These are phyloP conservation scores for Thalia dealbata DNA, from an alignment of 176 grass and related monocot genomes.

Conservation along the genomic window DNA sequence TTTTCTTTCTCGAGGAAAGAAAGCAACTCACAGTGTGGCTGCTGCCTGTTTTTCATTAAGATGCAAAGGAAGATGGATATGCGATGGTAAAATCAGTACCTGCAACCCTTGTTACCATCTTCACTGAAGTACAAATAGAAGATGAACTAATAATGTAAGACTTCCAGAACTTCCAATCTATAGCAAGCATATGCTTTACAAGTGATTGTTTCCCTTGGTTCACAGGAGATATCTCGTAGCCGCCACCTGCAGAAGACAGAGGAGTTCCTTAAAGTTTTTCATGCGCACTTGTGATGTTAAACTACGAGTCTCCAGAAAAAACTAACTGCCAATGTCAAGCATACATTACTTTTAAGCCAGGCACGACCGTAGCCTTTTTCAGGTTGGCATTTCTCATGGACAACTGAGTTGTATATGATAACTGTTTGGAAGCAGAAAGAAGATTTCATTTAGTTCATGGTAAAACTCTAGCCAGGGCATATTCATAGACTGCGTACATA, in stretches of 20 bases:
- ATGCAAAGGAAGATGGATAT: too few species aligned
- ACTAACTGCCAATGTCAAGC: constrained; percentile 23
- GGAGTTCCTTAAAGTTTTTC: neutral
- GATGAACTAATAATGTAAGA: constrained; percentile 75
- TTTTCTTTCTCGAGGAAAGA: too few species aligned
- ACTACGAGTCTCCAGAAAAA: neutral
- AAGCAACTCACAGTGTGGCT: too few species aligned
- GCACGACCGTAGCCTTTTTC: constrained; percentile 85
- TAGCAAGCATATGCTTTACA: constrained; percentile 99
- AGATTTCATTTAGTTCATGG: neutral
- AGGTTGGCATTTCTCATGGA: constrained; percentile 65
- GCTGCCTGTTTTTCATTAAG: too few species aligned
- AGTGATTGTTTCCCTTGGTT: constrained; percentile 86
- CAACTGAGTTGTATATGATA: constrained; percentile 89
- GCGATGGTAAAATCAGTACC: constrained; percentile 31
- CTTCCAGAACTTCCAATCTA: constrained; percentile 99
- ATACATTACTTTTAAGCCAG: constrained; percentile 99
- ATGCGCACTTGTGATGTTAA: neutral
- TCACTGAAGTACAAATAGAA: constrained; percentile 63
- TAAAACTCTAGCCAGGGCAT: neutral
- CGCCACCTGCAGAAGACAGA: constrained; percentile 56
- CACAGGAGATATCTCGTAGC: constrained; percentile 89
- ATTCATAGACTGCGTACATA: constrained; percentile 1
- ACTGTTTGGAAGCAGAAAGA: constrained; percentile 34
- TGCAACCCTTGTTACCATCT: constrained; percentile 81